Evolutionary conservation across 208 protist species (phyloP).

Genomic region (Leishmania guyanensis): DNA sequence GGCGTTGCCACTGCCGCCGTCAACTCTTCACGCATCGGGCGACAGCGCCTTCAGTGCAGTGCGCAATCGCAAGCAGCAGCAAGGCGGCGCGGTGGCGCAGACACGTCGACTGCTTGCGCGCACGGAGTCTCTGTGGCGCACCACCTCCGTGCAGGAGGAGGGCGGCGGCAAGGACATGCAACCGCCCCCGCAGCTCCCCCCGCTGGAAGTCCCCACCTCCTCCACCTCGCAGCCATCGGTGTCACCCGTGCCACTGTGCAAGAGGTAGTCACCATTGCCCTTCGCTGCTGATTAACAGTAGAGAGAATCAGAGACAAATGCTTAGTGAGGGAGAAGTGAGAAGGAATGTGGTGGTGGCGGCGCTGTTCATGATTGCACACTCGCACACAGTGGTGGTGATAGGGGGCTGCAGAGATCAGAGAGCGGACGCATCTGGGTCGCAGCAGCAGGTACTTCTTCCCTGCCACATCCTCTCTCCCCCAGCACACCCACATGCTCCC

Average conservation of each 20-base stretch:
- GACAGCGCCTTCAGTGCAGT: conserved; percentile 12
- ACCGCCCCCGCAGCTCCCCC: conserved; percentile 3
- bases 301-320: neutral
- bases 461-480: too few species aligned
- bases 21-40: conserved; percentile 4
- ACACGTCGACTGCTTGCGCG: conserved; percentile 29
- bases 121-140: conserved; percentile 36
- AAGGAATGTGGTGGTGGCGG: neutral
- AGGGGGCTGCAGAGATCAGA: neutral
- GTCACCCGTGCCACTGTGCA: neutral
- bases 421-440: neutral
- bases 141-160: neutral
- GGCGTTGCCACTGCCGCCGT: neutral
- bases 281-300: neutral
- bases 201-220: neutral
- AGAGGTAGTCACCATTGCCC: conserved; percentile 6
- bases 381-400: too few species aligned
- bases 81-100: conserved; percentile 19
- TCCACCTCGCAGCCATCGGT: neutral
- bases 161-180: neutral
- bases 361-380: neutral
- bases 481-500: too few species aligned
- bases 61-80: conserved; percentile 11
- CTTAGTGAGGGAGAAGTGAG: neutral
- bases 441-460: neutral